phyloP scores from a whole-genome alignment of 1,284 basidiomycete genomes.

The Stygiomarasmius scandens region DNA sequence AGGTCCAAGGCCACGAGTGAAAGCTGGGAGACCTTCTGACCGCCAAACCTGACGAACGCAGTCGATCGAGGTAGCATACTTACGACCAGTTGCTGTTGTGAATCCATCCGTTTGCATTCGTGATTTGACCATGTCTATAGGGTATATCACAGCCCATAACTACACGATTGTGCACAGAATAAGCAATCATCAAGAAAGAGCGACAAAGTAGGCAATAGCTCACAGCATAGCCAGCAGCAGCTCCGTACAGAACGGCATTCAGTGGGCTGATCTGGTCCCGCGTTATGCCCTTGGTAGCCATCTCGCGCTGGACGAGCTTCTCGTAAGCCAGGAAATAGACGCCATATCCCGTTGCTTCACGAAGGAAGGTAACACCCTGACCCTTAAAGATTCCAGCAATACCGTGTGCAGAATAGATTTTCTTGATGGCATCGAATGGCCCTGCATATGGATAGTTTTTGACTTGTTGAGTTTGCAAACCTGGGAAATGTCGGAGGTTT shows the following conservation, averaged over 20 bases:
- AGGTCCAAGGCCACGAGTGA: slow-evolving; percentile 87
- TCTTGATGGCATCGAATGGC: slow-evolving; percentile 83
- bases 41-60: slow-evolving; percentile 83
- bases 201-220: slow-evolving; percentile 30
- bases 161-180: slow-evolving; percentile 29
- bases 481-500: slow-evolving; percentile 39
- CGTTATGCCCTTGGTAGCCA: slow-evolving; percentile 66
- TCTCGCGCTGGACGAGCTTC: slow-evolving; percentile 86
- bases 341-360: slow-evolving; percentile 87
- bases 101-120: slow-evolving; percentile 95
- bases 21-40: slow-evolving; percentile 82
- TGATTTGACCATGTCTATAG: slow-evolving; percentile 94
- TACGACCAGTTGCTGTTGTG: slow-evolving; percentile 69
- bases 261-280: slow-evolving; percentile 78
- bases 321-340: slow-evolving; percentile 95
- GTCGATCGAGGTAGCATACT: slow-evolving; percentile 82
- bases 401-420: slow-evolving; percentile 78
- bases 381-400: slow-evolving; percentile 89
- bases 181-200: slow-evolving; percentile 4
- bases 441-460: slow-evolving; percentile 77
- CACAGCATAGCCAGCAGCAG: slow-evolving; percentile 83
- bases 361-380: slow-evolving; percentile 85
- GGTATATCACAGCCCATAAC: slow-evolving; percentile 88
- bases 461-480: slow-evolving; percentile 86
- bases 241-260: slow-evolving; percentile 84